Evolutionary conservation across 768 basidiomycete species (phyloP).

Genomic region (Gloeopeniophorella convolvens): DNA sequence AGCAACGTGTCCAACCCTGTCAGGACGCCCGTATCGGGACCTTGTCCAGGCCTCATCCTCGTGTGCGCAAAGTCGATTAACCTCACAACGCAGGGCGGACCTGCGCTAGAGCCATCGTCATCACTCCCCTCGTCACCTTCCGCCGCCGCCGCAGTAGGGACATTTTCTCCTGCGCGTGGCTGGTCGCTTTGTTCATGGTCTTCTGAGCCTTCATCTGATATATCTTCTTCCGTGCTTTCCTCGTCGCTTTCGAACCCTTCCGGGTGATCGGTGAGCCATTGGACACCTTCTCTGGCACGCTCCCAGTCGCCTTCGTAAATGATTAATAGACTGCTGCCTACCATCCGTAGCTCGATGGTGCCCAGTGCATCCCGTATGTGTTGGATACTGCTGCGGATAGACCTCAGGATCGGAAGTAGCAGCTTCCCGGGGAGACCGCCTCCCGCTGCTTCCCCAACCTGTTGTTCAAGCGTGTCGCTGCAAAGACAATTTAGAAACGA

Average conservation of each 20-base stretch:
- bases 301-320: conserved; percentile 63
- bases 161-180: conserved; percentile 2
- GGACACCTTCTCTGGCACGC: conserved; percentile 9
- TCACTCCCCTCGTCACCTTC: conserved; percentile 16
- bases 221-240: conserved; percentile 14
- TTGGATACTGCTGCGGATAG: conserved; percentile 45
- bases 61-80: conserved; percentile 97
- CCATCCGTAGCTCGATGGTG: conserved; percentile 65
- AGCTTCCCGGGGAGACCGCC: conserved; percentile 49
- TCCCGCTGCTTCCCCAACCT: conserved; percentile 21
- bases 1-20: conserved; percentile 65
- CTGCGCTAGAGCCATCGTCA: not conserved
- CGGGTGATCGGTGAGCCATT: conserved; percentile 9
- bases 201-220: not conserved
- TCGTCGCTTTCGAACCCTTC: conserved; percentile 8
- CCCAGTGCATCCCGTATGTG: conserved; percentile 46
- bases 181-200: not conserved
- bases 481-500: conserved; percentile 10
- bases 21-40: conserved; percentile 75
- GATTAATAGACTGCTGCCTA: conserved; percentile 75
- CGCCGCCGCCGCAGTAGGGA: conserved; percentile 12
- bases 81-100: conserved; percentile 41
- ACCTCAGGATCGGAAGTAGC: conserved; percentile 52
- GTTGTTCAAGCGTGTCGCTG: conserved; percentile 5
- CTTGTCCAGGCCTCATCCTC: conserved; percentile 54